Conservation (phyloP, 331 rosid species). For the Cydonia oblonga region DNA sequence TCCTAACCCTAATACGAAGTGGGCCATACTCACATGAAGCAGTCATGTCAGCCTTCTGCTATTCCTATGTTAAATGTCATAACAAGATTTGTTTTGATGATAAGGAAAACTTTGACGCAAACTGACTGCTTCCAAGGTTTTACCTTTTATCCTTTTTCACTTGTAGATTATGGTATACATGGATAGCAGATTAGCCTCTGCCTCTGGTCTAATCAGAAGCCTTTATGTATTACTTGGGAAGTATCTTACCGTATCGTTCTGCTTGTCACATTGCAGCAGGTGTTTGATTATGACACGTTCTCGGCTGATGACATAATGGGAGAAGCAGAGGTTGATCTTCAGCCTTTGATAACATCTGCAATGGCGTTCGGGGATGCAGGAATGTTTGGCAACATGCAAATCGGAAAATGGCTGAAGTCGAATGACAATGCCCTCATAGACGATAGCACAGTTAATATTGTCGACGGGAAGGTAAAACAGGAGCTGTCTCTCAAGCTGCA, state of each 20-base stretch:
- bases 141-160: not conserved
- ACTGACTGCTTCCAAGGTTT: not conserved
- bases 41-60: not conserved
- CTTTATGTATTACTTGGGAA: no score
- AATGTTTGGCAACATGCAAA: conserved; percentile 82
- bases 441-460: conserved; percentile 66
- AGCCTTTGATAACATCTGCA: conserved; percentile 84
- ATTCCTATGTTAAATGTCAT: not conserved
- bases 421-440: conserved; percentile 65
- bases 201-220: no score
- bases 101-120: not conserved
- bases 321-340: conserved; percentile 87
- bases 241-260: not conserved
- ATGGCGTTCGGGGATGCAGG: conserved; percentile 80
- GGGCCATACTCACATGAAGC: not conserved
- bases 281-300: conserved; percentile 72
- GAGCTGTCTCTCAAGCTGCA: conserved; percentile 63
- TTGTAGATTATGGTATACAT: no score
- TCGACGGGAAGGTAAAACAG: conserved; percentile 66
- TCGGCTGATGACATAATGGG: conserved; percentile 94
- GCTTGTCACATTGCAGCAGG: conserved; percentile 45
- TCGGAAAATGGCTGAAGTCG: conserved; percentile 92
- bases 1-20: no score
- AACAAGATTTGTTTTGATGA: not conserved
- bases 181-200: no score